Conservation (phyloP, 148 eudicot genomes). For the Nyssa sinensis region DNA sequence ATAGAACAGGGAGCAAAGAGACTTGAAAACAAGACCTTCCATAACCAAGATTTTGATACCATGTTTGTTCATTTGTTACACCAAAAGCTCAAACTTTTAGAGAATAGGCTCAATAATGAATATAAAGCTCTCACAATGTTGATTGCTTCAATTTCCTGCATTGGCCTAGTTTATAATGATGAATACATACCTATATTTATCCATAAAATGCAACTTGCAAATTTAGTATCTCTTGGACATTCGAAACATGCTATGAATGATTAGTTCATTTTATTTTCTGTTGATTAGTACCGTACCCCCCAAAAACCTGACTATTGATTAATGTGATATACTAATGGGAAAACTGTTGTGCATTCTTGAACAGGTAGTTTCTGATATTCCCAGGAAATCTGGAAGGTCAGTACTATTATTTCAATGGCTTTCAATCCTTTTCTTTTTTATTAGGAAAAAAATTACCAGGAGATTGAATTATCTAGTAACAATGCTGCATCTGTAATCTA, state of each 20-base stretch:
- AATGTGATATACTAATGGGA: background rate
- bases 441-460: background rate
- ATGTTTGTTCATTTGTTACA: too few relatives aligned
- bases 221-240: background rate
- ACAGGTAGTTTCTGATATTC: constrained; percentile 15
- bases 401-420: constrained; percentile 4
- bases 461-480: constrained; percentile 4
- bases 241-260: background rate
- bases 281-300: background rate
- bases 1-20: too few relatives aligned
- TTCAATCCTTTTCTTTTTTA: background rate
- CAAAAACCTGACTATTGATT: too few relatives aligned
- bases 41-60: too few relatives aligned
- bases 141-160: background rate
- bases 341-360: background rate
- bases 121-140: too few relatives aligned
- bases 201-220: background rate
- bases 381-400: constrained; percentile 14
- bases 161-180: background rate
- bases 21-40: too few relatives aligned
- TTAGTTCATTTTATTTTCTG: background rate
- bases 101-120: too few relatives aligned
- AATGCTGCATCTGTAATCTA: constrained; percentile 10
- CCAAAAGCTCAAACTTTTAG: too few relatives aligned
- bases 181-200: background rate